Conservation (phyloP, 306 rosid genomes). For the Ormosia emarginata region DNA sequence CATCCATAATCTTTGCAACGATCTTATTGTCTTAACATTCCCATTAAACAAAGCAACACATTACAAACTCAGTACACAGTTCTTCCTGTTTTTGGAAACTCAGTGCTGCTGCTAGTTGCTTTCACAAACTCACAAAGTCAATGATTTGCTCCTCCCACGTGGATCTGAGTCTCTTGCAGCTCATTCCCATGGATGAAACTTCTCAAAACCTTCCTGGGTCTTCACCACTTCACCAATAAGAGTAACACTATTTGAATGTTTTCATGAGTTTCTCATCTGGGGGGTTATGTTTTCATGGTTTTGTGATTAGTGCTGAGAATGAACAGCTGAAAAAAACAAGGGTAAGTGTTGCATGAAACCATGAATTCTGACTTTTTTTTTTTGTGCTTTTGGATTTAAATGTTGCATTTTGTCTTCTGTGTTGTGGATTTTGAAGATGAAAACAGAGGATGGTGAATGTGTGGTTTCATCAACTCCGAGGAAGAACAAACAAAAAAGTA, state of each 20-base stretch:
- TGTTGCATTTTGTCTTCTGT: constrained; percentile 21
- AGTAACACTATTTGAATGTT: neutral
- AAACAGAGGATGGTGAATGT: constrained; percentile 1
- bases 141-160: constrained; percentile 23
- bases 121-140: constrained; percentile 44
- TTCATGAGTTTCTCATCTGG: constrained; percentile 17
- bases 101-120: neutral
- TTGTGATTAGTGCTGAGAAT: constrained; percentile 5
- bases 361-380: neutral
- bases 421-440: constrained; percentile 13
- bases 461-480: constrained; percentile 1
- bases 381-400: neutral
- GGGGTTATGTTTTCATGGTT: constrained; percentile 18
- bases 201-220: constrained; percentile 16
- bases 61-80: neutral
- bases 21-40: constrained; percentile 42
- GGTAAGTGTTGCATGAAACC: constrained; percentile 34
- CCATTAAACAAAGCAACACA: constrained; percentile 7
- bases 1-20: constrained; percentile 42
- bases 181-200: constrained; percentile 22
- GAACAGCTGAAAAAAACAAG: neutral
- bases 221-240: neutral
- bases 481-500: neutral
- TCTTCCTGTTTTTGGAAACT: constrained; percentile 30
- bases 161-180: constrained; percentile 53